Conservation (phyloP, 148 eudicot genomes). For the Rhododendron vialii region DNA sequence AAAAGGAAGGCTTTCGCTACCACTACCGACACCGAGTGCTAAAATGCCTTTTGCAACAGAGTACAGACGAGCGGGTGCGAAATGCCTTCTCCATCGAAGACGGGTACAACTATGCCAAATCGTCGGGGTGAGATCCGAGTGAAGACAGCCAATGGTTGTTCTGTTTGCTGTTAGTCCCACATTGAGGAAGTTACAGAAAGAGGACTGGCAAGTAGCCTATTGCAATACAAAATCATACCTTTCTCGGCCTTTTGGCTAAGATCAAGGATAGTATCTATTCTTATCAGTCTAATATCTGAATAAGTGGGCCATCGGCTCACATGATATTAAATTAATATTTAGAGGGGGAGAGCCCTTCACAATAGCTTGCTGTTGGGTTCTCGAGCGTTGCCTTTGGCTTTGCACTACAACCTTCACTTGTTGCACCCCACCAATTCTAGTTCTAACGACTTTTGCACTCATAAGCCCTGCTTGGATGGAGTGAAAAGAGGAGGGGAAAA, state of each 20-base stretch:
- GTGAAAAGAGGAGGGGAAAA: too few species aligned
- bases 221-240: slow-evolving; percentile 18
- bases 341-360: background rate
- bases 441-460: too few species aligned
- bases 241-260: slow-evolving; percentile 68
- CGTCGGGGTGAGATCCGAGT: background rate
- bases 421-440: too few species aligned
- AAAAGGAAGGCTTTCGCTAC: slow-evolving; percentile 2
- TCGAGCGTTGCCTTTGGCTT: too few species aligned
- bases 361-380: slow-evolving; percentile 3
- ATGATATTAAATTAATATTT: slow-evolving; percentile 27
- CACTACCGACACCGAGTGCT: background rate
- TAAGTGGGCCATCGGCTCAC: slow-evolving; percentile 31
- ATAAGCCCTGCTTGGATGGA: too few species aligned
- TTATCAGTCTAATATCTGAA: slow-evolving; percentile 63
- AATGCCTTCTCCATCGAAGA: background rate
- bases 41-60: background rate
- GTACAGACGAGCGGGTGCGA: background rate
- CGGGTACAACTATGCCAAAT: background rate
- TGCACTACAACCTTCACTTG: too few species aligned
- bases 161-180: background rate
- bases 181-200: background rate
- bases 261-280: slow-evolving; percentile 58
- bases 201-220: background rate
- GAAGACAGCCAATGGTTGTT: background rate